Percentiles rank a stretch among this genome's conserved stretches.
These are phyloP conservation scores for Dryas integrifolia DNA, from an alignment of 331 rosid genomes.

Conservation along the genomic window DNA sequence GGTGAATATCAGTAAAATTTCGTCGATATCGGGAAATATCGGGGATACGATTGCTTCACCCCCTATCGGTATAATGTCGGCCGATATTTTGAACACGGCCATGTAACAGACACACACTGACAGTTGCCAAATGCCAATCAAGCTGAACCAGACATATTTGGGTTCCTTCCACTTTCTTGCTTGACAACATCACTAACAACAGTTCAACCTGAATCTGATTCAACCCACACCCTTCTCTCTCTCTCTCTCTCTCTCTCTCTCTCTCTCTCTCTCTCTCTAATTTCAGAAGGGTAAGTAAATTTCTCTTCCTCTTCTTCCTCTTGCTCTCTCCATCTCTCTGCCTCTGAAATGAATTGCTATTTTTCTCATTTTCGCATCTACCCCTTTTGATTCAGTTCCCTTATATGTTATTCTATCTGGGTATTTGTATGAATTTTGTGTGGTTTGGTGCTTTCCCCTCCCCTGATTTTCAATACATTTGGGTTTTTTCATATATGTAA, in stretches of 20 bases:
- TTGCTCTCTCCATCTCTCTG: not conserved
- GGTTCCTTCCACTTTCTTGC: too few relatives aligned
- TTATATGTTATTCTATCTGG: not conserved
- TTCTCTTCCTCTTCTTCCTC: not conserved
- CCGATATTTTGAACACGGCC: too few relatives aligned
- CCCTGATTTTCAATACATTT: not conserved
- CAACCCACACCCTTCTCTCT: not conserved
- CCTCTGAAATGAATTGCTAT: not conserved
- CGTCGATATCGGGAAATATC: too few relatives aligned
- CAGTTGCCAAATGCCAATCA: not conserved
- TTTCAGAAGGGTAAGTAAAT: too few relatives aligned
- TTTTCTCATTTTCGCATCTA: too few relatives aligned
- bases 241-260: not conserved
- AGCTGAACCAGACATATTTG: not conserved
- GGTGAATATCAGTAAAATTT: too few relatives aligned
- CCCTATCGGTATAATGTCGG: too few relatives aligned
- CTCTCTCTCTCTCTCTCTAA: not conserved
- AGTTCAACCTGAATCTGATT: too few relatives aligned
- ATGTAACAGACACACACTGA: not conserved
- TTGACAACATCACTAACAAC: too few relatives aligned
- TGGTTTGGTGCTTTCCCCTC: not conserved
- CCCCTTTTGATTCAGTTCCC: not conserved
- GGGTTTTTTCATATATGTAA: too few relatives aligned
- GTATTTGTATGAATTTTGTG: not conserved
- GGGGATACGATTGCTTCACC: too few relatives aligned